Percentiles rank a stretch among this genome's conserved stretches.
Conservation (phyloP, 176 grass and related monocot species). For the Musa itinerans region DNA sequence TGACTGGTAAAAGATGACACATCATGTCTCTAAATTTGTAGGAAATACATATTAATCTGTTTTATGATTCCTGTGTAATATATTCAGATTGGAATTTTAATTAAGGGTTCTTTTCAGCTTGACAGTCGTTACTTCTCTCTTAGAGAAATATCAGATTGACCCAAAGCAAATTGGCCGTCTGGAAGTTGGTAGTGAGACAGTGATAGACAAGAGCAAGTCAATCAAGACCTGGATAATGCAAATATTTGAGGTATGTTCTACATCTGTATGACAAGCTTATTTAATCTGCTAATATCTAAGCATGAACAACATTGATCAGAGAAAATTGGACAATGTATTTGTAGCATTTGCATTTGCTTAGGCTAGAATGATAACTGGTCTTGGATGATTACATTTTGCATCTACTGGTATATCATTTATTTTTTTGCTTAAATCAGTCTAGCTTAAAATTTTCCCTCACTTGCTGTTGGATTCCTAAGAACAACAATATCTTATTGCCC, state of each 20-base stretch:
- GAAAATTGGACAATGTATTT: background rate
- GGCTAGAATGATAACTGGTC: background rate
- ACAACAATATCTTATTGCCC: background rate
- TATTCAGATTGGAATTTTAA: slow-evolving; percentile 17
- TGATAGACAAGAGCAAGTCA: slow-evolving; percentile 96
- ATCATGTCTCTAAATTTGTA: background rate
- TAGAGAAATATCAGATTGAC: slow-evolving; percentile 76
- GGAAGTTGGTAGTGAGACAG: slow-evolving; percentile 96
- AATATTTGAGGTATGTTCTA: slow-evolving; percentile 63
- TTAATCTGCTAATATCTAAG: background rate
- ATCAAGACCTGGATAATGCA: slow-evolving; percentile 97
- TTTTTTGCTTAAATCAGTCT: background rate
- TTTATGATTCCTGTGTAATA: background rate
- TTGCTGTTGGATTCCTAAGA: background rate
- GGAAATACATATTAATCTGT: background rate
- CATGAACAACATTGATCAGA: slow-evolving; percentile 5
- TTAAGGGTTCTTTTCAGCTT: slow-evolving; percentile 35
- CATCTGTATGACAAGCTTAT: background rate
- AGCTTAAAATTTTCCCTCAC: background rate
- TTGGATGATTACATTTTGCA: background rate
- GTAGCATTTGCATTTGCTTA: background rate
- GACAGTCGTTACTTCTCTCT: slow-evolving; percentile 67
- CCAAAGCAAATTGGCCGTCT: slow-evolving; percentile 73
- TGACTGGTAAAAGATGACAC: background rate
- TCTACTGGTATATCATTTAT: background rate